Conservation (phyloP, 805 yeast genomes). For the Torulaspora franciscae region DNA sequence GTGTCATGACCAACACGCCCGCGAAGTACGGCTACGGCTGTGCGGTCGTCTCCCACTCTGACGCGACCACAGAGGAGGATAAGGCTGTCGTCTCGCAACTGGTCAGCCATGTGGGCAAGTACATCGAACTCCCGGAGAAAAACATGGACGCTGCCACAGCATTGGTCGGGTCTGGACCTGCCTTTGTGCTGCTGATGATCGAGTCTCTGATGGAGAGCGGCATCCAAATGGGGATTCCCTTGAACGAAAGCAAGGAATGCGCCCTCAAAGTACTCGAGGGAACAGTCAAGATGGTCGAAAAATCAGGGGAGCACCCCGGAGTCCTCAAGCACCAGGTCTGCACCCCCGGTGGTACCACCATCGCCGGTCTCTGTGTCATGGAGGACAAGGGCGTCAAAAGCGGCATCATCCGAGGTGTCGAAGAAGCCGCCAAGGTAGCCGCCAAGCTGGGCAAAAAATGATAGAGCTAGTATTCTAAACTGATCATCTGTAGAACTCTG, state of each 20-base stretch:
- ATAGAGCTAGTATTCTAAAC: not conserved
- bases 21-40: slow-evolving; percentile 90
- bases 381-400: slow-evolving; percentile 88
- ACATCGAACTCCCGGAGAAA: slow-evolving; percentile 69
- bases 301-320: slow-evolving; percentile 83
- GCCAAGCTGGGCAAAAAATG: slow-evolving; percentile 48
- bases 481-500: not conserved
- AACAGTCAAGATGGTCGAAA: slow-evolving; percentile 82
- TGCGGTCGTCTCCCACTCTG: slow-evolving; percentile 81
- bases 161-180: slow-evolving; percentile 94
- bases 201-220: slow-evolving; percentile 95
- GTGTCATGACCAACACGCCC: slow-evolving; percentile 99
- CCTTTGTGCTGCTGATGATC: slow-evolving; percentile 81
- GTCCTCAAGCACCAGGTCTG: slow-evolving; percentile 81
- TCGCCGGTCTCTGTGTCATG: slow-evolving; percentile 87
- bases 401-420: slow-evolving; percentile 81
- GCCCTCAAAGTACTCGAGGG: slow-evolving; percentile 95
- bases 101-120: slow-evolving; percentile 59
- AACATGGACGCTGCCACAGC: slow-evolving; percentile 97
- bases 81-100: slow-evolving; percentile 37
- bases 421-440: slow-evolving; percentile 86
- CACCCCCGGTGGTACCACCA: slow-evolving; percentile 98
- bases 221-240: slow-evolving; percentile 88
- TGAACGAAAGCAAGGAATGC: slow-evolving; percentile 70
- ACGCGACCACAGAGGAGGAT: slow-evolving; percentile 42